Base-by-base conservation (phyloP, 1,284 basidiomycete genomes). In the Marasmius oreades region DNA sequence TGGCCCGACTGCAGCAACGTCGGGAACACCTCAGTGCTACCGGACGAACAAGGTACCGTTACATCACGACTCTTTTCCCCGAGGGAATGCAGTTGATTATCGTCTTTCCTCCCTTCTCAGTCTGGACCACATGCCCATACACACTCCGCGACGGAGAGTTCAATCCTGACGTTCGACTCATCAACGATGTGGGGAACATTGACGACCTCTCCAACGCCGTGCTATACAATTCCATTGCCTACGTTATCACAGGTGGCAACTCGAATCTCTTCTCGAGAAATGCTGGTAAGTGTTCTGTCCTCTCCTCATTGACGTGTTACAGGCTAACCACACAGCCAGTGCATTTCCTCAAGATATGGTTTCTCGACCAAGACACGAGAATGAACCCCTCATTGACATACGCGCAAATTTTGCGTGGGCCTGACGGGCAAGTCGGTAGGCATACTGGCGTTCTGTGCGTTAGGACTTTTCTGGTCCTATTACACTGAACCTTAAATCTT, bases 331-430 rank as follows among this genome's bases (percentile, higher is more conserved):
- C 16, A 34, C 45, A 22, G 5, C 6, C 53, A 76, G 81, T 73
- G 3, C 66, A 64, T 11, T 81, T 77, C 65, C 71, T 88, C 59
- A 70, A 79, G 39, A 69, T 73, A 1, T 86, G 81, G 75, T 90
- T 88, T 73, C 69, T 88, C 16, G 74, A 86, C 59, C 56, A 73
- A 0, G 69, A 68, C 5, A 87, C 84, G 0, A 72, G 66, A 22
- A 86, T 89, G 82, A 84, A 86, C 61, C 86, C 87, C 2, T 83
- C 86, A 65, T 70, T 89, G 56, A 77, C 84, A 61, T 90, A 80
- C 62, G 84, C 78, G 0, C 87, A 90, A 64, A 75, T 86, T 66
- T 67, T 80, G 31, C 78, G 87, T 3, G 88, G 88, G 0, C 85
- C 84, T 3, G 68, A 65, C n/a, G 77, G 77, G 11, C 77, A 80